phyloP scores from a whole-genome alignment of 1,284 basidiomycete species.

The Leccinum fallax region DNA sequence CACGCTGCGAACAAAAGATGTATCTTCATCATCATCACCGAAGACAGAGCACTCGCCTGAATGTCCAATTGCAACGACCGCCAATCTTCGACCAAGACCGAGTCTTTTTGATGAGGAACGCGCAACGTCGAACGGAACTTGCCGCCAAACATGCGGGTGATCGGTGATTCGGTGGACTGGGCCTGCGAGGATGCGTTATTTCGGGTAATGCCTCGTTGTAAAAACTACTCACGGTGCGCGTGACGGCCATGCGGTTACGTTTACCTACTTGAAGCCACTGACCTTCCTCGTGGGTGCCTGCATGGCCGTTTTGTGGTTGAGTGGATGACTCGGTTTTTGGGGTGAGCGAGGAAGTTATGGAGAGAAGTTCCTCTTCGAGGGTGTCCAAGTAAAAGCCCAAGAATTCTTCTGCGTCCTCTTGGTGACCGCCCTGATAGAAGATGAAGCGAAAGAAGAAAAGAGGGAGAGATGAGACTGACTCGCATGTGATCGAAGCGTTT shows the following conservation, averaged over 20 bases:
- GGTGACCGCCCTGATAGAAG: conserved; percentile 74
- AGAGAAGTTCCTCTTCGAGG: conserved; percentile 89
- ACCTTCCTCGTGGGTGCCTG: conserved; percentile 50
- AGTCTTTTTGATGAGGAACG: conserved; percentile 84
- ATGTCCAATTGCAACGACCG: conserved; percentile 90
- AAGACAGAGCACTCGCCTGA: conserved; percentile 50
- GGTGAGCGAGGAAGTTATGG: conserved; percentile 55
- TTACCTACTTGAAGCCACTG: conserved; percentile 92
- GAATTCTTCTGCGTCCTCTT: conserved; percentile 99
- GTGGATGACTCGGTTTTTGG: conserved; percentile 28
- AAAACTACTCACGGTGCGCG: conserved; percentile 64
- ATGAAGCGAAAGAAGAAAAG: not conserved
- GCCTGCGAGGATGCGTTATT: conserved; percentile 46
- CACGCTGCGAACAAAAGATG: conserved; percentile 47
- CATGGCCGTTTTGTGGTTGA: conserved; percentile 16
- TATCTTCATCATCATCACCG: too few species aligned
- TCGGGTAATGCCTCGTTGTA: not conserved
- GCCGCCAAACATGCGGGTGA: conserved; percentile 92
- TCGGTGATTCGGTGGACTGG: conserved; percentile 82
- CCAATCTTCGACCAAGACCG: conserved; percentile 92
- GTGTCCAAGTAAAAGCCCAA: conserved; percentile 97
- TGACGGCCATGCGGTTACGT: conserved; percentile 83
- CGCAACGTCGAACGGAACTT: conserved; percentile 88
- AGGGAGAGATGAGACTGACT: conserved; percentile 46
- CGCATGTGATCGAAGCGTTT: conserved; percentile 94